Conservation (phyloP, 2,329 filamentous ascomycete genomes). For the Xylaria sp. region DNA sequence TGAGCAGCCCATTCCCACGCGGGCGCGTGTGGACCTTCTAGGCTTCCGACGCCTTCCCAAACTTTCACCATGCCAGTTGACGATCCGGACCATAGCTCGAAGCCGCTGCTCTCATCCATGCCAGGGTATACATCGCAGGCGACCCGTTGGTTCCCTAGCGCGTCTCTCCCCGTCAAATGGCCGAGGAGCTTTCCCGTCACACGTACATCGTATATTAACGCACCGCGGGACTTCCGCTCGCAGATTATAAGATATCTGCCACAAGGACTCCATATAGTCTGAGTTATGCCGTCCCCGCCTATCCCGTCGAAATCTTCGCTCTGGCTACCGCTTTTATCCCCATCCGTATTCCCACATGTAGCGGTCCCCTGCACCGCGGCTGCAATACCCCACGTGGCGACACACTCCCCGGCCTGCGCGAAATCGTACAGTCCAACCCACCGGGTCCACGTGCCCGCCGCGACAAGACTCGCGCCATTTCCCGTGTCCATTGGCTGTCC, state of each 20-base stretch:
- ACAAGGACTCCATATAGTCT: conserved; percentile 71
- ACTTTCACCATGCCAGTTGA: conserved; percentile 65
- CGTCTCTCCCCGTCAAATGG: conserved; percentile 62
- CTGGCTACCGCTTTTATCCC: neutral
- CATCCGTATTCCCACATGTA: conserved; percentile 17
- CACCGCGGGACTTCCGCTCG: conserved; percentile 65
- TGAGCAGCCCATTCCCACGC: conserved; percentile 62
- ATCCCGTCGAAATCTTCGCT: conserved; percentile 52
- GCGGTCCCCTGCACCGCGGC: conserved; percentile 55
- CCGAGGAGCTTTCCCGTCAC: conserved; percentile 67
- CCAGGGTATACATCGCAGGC: conserved; percentile 65
- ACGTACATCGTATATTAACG: conserved; percentile 72
- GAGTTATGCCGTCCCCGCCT: conserved; percentile 71
- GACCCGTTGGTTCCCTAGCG: conserved; percentile 66
- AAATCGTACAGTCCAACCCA: conserved; percentile 73
- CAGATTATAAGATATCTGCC: conserved; percentile 72
- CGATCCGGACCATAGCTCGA: conserved; percentile 72
- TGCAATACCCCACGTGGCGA: conserved; percentile 70
- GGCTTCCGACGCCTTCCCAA: conserved; percentile 67
- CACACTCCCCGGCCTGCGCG: conserved; percentile 62
- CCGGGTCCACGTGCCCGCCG: conserved; percentile 72
- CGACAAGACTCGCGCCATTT: conserved; percentile 58
- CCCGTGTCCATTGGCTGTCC: conserved; percentile 54
- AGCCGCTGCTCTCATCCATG: conserved; percentile 53
- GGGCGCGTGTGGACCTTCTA: conserved; percentile 57